A percentile compares a stretch with the other conserved stretches of the same genome.
phyloP scores from a whole-genome alignment of 176 grass and related monocot genomes.

The Aegilops sharonensis region DNA sequence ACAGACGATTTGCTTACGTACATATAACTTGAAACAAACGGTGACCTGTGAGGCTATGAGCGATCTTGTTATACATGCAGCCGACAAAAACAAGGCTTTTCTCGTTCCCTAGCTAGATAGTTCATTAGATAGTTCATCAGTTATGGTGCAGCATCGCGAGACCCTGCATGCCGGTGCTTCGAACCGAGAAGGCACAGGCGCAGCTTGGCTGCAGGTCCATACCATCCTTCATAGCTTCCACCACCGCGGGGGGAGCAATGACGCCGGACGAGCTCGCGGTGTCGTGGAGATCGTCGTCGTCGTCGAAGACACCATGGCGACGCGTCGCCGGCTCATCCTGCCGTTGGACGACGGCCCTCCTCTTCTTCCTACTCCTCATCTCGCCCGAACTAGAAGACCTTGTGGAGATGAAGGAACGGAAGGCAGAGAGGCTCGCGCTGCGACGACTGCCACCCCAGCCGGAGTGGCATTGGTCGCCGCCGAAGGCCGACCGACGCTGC shows the following conservation, averaged over 20 bases:
- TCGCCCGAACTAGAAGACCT: not conserved
- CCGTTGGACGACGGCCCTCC: not conserved
- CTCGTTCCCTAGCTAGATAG: not conserved
- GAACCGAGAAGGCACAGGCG: not conserved
- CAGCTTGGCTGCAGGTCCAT: not conserved
- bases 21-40: not conserved
- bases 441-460: not conserved
- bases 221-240: not conserved
- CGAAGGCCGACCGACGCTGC: not conserved
- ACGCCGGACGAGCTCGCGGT: conserved; percentile 35
- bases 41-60: not conserved
- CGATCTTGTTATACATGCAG: not conserved
- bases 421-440: not conserved
- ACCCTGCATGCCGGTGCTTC: not conserved
- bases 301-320: not conserved
- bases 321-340: not conserved
- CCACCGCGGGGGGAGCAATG: not conserved
- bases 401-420: not conserved
- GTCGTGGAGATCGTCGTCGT: conserved; percentile 35
- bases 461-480: not conserved
- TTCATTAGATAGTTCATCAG: not conserved
- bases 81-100: not conserved
- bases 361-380: not conserved
- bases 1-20: not conserved
- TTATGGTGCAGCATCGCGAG: not conserved